Percentiles rank a stretch among this genome's conserved stretches.
phyloP scores from a whole-genome alignment of 1,284 basidiomycete genomes.

The Pisolithus thermaeus region DNA sequence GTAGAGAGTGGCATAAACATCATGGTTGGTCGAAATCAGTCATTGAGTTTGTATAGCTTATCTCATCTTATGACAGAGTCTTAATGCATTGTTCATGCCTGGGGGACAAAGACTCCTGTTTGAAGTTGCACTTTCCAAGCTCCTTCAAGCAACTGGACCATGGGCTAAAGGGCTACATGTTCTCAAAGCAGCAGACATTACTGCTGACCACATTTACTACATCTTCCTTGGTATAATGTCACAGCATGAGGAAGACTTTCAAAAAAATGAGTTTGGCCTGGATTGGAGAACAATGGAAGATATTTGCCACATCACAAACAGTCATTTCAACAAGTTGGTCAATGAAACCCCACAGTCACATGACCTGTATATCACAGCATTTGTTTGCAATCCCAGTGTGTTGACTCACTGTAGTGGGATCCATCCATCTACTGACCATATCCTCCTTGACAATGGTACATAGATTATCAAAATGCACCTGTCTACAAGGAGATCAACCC shows the following conservation, averaged over 20 bases:
- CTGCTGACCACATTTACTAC: conserved; percentile 1
- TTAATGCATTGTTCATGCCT: not conserved
- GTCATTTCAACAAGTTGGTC: conserved; percentile 1
- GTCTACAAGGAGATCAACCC: not conserved
- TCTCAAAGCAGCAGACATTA: not conserved
- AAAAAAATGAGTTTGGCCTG: not conserved
- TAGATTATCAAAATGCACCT: not conserved
- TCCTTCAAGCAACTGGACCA: not conserved
- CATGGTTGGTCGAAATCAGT: not conserved
- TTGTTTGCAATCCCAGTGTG: conserved; percentile 2
- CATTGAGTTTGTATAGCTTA: not conserved
- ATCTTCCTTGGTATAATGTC: not conserved
- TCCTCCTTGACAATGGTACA: not conserved
- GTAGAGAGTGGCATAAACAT: no score
- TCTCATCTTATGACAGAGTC: not conserved
- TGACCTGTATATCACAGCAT: conserved; percentile 2
- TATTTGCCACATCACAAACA: conserved; percentile 1
- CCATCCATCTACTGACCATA: not conserved
- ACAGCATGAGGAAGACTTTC: conserved; percentile 1
- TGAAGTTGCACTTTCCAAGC: not conserved
- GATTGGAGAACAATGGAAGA: not conserved
- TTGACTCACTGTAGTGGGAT: not conserved
- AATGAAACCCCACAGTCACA: not conserved
- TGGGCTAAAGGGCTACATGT: conserved; percentile 1
- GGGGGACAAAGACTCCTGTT: not conserved